Evolutionary conservation across 768 basidiomycete species (phyloP).

Genomic region (Boletus pseudopeckii): DNA sequence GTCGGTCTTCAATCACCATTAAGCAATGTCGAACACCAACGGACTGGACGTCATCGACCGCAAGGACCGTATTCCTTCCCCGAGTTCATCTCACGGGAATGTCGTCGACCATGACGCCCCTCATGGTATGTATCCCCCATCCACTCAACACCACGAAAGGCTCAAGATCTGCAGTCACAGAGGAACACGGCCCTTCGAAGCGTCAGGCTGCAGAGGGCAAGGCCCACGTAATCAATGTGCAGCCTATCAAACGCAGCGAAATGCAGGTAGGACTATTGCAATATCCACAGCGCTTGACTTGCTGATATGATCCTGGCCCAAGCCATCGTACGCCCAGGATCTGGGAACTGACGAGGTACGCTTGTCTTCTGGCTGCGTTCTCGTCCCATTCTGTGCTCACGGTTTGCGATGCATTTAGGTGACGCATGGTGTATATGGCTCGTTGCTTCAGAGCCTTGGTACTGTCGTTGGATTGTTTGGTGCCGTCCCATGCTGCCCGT

Average conservation of each 20-base stretch:
- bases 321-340: slow-evolving; percentile 94
- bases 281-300: not conserved
- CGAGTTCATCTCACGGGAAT: slow-evolving; percentile 45
- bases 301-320: slow-evolving; percentile 3
- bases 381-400: not conserved
- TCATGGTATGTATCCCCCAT: slow-evolving; percentile 44
- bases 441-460: slow-evolving; percentile 72
- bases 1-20: not conserved
- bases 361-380: not conserved
- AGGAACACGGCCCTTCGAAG: slow-evolving; percentile 42
- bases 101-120: slow-evolving; percentile 73
- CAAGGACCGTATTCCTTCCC: slow-evolving; percentile 52
- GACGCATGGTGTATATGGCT: slow-evolving; percentile 83
- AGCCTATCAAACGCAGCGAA: slow-evolving; percentile 78
- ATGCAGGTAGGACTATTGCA: slow-evolving; percentile 65
- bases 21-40: slow-evolving; percentile 26
- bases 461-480: slow-evolving; percentile 62
- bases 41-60: slow-evolving; percentile 33
- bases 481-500: slow-evolving; percentile 80
- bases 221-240: slow-evolving; percentile 66
- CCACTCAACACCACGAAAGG: not conserved
- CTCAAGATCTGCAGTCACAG: slow-evolving; percentile 52
- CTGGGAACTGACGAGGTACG: slow-evolving; percentile 61
- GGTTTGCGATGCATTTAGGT: slow-evolving; percentile 39
- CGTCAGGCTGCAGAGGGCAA: slow-evolving; percentile 29